Evolutionary conservation across 2,329 filamentous ascomycete genomes (phyloP).

Genomic region (Cordyceps farinosa): DNA sequence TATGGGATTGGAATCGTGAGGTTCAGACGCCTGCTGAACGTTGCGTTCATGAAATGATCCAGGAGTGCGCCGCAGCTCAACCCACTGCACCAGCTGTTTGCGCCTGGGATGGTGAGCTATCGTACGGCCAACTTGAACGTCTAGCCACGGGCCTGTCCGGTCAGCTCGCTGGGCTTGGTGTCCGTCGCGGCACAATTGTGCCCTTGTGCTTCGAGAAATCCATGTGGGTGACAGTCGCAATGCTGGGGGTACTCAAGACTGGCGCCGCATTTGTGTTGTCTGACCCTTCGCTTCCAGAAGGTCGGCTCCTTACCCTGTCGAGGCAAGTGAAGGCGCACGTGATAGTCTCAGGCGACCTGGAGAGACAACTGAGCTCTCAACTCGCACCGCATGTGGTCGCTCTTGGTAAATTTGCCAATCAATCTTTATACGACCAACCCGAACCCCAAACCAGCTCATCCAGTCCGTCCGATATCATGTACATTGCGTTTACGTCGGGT

Average conservation of each 20-base stretch:
- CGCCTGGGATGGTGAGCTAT: constrained; percentile 24
- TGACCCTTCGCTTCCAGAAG: constrained; percentile 10
- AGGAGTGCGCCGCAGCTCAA: background rate
- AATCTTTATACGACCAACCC: background rate
- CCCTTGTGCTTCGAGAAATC: constrained; percentile 31
- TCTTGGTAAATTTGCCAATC: background rate
- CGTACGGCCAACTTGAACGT: constrained; percentile 21
- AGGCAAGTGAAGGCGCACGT: background rate
- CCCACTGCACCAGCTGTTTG: constrained; percentile 24
- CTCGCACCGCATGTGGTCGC: background rate
- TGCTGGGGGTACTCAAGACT: constrained; percentile 27
- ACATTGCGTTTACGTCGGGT: constrained; percentile 1
- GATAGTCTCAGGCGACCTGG: background rate
- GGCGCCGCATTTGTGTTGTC: constrained; percentile 23
- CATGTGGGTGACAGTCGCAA: constrained; percentile 26
- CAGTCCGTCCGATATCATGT: background rate
- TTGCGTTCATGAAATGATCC: background rate
- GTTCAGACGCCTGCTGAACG: background rate
- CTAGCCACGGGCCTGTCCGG: constrained; percentile 5
- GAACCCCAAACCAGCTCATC: background rate
- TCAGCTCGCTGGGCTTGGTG: background rate
- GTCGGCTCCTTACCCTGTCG: background rate
- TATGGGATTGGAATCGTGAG: background rate
- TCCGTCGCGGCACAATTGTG: constrained; percentile 13
- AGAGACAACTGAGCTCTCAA: background rate